Evolutionary conservation across 2,329 filamentous ascomycete species (phyloP), one percentile per base, ranked within the genome.

Genomic region (Penicillium sp.): DNA sequence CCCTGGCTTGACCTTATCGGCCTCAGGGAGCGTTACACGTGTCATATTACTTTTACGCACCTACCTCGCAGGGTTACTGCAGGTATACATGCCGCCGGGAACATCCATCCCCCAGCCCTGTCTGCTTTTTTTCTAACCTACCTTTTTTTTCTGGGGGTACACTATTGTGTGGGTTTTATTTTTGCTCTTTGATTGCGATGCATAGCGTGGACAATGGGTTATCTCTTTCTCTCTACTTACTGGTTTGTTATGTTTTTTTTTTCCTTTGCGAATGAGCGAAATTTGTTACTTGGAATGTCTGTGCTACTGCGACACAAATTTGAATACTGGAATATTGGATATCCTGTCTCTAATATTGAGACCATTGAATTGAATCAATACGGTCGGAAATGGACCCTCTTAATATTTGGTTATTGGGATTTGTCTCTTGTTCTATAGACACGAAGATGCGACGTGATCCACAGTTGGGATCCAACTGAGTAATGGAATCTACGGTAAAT

Each of bases 141-240:
- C 53, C 26, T 5, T 35, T 12, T 28, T 7, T 38, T 22, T 28
- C 3, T 26, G 15, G 15, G 12, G 37, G 37, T 40, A 26, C 30
- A 33, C 30, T 12, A 19, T 4, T 26, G 24, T 24, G 33, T 53
- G 24, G 24, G 17, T 26, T 28, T 44, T 55, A 10, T 33, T 44
- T 4, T 44, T 44, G 55, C 56, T 9, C 49, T 61, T 61, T 58
- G n/a, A 38, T 49, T 56, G 58, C 58, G 49, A 66, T 70, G 74
- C 73, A 74, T 75, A 75, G 74, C 72, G 74, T 75, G 72, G 65
- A 60, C 60, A 66, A 51, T 54, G 53, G 60, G 59, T 64, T 44
- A 24, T 4, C 13, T 28, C 28, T 28, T 7, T 28, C n/a, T 9
- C 9, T 22, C 28, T 40, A 38, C 22, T 68, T 65, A 56, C 53